Evolutionary conservation across 2,329 filamentous ascomycete genomes (phyloP).

Genomic region (Akanthomyces muscarius): DNA sequence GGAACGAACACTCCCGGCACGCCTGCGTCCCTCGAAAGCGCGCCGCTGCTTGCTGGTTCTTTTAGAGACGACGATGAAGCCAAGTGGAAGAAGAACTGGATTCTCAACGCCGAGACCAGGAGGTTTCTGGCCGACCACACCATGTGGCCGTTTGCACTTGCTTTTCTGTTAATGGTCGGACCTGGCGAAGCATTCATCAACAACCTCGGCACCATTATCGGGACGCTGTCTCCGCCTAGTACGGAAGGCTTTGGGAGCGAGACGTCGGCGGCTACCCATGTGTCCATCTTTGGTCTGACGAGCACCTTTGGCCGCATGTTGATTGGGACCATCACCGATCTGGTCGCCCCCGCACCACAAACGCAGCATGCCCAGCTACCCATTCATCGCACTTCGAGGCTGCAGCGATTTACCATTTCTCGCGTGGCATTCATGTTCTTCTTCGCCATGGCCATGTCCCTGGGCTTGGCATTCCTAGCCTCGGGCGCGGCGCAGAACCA

Average conservation of each 20-base stretch:
- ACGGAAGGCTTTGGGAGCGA: constrained; percentile 37
- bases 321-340: constrained; percentile 82
- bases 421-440: constrained; percentile 75
- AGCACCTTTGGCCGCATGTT: constrained; percentile 88
- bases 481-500: constrained; percentile 71
- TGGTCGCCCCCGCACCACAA: constrained; percentile 68
- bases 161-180: constrained; percentile 89
- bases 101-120: constrained; percentile 86
- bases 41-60: constrained; percentile 34
- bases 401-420: constrained; percentile 58
- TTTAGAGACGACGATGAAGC: constrained; percentile 44
- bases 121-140: constrained; percentile 81
- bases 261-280: constrained; percentile 76
- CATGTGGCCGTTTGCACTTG: constrained; percentile 91
- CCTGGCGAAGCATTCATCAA: constrained; percentile 98
- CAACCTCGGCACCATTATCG: constrained; percentile 90
- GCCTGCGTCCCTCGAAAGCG: constrained; percentile 42
- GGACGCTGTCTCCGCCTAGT: constrained; percentile 67
- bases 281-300: constrained; percentile 85
- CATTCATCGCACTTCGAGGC: constrained; percentile 25
- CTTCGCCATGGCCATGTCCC: constrained; percentile 68
- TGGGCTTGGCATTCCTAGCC: constrained; percentile 74
- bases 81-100: constrained; percentile 76
- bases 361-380: constrained; percentile 52
- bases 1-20: constrained; percentile 47